Percentiles rank a stretch among this genome's conserved stretches.
Evolutionary conservation across 441 rosid species (phyloP).

Genomic region (Jatropha multifida): DNA sequence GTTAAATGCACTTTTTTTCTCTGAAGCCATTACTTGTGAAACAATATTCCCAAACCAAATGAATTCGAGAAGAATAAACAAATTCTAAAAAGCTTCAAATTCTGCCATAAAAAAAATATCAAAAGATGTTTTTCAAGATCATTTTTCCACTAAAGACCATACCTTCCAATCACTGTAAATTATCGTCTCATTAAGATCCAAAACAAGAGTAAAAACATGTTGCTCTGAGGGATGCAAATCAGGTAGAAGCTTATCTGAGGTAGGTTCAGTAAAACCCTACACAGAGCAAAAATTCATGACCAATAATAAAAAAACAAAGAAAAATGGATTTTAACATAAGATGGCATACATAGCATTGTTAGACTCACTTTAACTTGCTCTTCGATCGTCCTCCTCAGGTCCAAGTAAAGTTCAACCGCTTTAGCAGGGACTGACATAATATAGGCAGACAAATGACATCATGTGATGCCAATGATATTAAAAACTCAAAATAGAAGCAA

Average conservation of each 20-base stretch:
- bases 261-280: constrained; percentile 89
- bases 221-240: constrained; percentile 87
- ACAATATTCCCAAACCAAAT: background rate
- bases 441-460: constrained; percentile 10
- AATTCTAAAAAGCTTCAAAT: background rate
- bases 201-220: constrained; percentile 85
- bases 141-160: constrained; percentile 4
- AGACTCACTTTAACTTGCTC: constrained; percentile 71
- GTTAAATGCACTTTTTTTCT: background rate
- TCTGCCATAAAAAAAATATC: background rate
- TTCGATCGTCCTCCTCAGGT: constrained; percentile 66
- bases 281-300: constrained; percentile 7
- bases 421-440: constrained; percentile 62
- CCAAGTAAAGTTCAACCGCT: constrained; percentile 83
- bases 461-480: background rate
- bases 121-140: background rate
- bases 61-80: background rate
- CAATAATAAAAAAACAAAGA: background rate
- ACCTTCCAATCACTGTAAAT: constrained; percentile 96
- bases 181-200: constrained; percentile 94
- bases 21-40: background rate
- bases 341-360: constrained; percentile 14
- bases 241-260: constrained; percentile 95
- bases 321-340: constrained; percentile 6
- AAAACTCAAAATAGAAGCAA: background rate